These are phyloP conservation scores for Diddensiella santjacobensis DNA, from an alignment of 805 yeast genomes.

Conservation along the genomic window DNA sequence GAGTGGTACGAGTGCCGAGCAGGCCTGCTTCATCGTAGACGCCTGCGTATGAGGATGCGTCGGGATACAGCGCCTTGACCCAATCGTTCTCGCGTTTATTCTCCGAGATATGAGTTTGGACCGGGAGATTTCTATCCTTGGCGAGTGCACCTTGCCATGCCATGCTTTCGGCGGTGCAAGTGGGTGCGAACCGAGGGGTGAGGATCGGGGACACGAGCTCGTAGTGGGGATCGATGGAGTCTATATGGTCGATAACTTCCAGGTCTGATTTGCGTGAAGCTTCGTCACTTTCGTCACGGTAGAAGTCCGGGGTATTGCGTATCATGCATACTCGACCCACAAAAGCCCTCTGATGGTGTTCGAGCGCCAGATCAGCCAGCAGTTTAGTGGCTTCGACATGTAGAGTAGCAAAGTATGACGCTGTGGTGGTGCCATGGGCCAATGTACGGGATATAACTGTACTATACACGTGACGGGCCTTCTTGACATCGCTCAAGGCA, in stretches of 20 bases:
- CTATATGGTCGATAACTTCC: slow-evolving; percentile 54
- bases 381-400: slow-evolving; percentile 71
- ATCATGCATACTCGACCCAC: slow-evolving; percentile 96
- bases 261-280: slow-evolving; percentile 53
- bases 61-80: slow-evolving; percentile 72
- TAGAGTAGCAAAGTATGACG: slow-evolving; percentile 86
- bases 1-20: slow-evolving; percentile 60
- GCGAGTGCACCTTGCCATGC: slow-evolving; percentile 58
- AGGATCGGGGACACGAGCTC: slow-evolving; percentile 65
- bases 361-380: slow-evolving; percentile 66
- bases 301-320: slow-evolving; percentile 69
- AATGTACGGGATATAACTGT: slow-evolving; percentile 69
- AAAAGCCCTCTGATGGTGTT: slow-evolving; percentile 78
- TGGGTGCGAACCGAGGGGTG: slow-evolving; percentile 93
- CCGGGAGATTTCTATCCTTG: slow-evolving; percentile 47
- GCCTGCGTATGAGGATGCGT: slow-evolving; percentile 61
- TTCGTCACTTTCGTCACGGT: slow-evolving; percentile 51
- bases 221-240: slow-evolving; percentile 48
- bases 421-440: slow-evolving; percentile 82
- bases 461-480: slow-evolving; percentile 61
- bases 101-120: slow-evolving; percentile 91
- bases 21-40: slow-evolving; percentile 68
- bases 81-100: slow-evolving; percentile 69
- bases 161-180: slow-evolving; percentile 66
- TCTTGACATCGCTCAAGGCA: slow-evolving; percentile 48